Evolutionary conservation across 768 basidiomycete genomes (phyloP), one percentile per base, ranked within the genome.

Genomic region (Russula sp.): DNA sequence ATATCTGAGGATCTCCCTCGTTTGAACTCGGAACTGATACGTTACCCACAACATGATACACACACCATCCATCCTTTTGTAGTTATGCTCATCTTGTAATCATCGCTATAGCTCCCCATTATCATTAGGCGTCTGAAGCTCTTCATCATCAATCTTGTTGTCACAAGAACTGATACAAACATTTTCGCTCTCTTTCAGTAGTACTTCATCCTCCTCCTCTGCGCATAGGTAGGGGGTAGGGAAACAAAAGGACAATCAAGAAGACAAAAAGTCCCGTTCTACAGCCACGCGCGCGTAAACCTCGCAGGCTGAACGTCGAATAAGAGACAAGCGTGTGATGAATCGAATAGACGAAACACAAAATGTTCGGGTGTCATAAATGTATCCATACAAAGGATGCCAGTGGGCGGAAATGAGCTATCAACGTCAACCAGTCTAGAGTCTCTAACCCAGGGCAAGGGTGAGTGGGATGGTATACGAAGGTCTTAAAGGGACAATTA

Each of bases 351-450:
- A 49, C 14, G 13, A 55, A 51, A 11, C 44, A 42, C 27, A 42
- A 27, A 18, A 34, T 27, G 22, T 52, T 22, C 44, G 13, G 9
- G 37, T 27, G n/a, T 63, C 51, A 27, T 40, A 13, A 27, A 45
- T 49, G 45, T 58, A 63, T 54, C 5, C 61, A 39, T 62, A 62
- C 47, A 54, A 59, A 47, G 11, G 22, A 42, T 8, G 44, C 35
- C 9, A 3, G n/a, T 31, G 18, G 50, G 39, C 35, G 55, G 57
- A 18, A 52, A 37, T 9, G 45, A 52, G 27, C 34, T 42, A 57
- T 62, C 55, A 57, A 45, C 34, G 52, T 63, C 57, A 59, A 63
- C 52, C 62, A 40, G 54, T 47, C 62, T 53, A 53, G 14, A 16
- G 50, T 54, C 47, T 37, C 39, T 34, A 9, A 14, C 32, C 22